Evolutionary conservation across 1,284 basidiomycete genomes (phyloP).

Genomic region (Garcileccinum viscosum): DNA sequence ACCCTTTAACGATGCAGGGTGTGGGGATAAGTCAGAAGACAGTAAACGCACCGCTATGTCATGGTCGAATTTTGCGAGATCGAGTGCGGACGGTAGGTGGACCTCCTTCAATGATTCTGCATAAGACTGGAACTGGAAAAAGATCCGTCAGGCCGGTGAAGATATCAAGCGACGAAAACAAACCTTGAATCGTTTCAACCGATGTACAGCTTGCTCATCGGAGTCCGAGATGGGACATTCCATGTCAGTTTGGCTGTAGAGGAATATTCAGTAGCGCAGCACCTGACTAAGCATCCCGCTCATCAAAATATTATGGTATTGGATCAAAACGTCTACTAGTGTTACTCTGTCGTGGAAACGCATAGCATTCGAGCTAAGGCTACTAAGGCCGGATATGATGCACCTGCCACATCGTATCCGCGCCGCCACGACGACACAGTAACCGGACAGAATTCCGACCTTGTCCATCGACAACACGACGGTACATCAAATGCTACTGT

Average conservation of each 20-base stretch:
- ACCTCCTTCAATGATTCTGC: conserved; percentile 69
- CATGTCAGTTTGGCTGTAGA: conserved; percentile 14
- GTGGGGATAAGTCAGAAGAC: background rate
- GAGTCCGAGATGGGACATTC: conserved; percentile 12
- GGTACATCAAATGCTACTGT: background rate
- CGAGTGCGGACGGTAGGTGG: conserved; percentile 71
- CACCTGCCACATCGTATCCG: background rate
- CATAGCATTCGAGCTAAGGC: too few species aligned
- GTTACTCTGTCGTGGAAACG: too few species aligned
- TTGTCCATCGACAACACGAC: background rate
- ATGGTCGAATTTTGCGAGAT: conserved; percentile 61
- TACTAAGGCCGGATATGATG: too few species aligned
- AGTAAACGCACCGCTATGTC: conserved; percentile 59
- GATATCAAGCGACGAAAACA: background rate
- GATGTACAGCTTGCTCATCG: conserved; percentile 33
- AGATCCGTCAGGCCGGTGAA: background rate
- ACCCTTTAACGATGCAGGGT: background rate
- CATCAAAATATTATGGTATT: too few species aligned
- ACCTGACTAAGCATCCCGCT: background rate
- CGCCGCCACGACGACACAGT: background rate
- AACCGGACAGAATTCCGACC: background rate
- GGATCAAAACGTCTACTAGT: too few species aligned
- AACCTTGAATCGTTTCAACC: conserved; percentile 55
- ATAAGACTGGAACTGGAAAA: conserved; percentile 73
- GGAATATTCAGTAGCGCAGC: background rate